Evolutionary conservation across 2,329 filamentous ascomycete genomes (phyloP), one percentile per base, ranked within the genome.

Genomic region (Fusarium mangiferae): DNA sequence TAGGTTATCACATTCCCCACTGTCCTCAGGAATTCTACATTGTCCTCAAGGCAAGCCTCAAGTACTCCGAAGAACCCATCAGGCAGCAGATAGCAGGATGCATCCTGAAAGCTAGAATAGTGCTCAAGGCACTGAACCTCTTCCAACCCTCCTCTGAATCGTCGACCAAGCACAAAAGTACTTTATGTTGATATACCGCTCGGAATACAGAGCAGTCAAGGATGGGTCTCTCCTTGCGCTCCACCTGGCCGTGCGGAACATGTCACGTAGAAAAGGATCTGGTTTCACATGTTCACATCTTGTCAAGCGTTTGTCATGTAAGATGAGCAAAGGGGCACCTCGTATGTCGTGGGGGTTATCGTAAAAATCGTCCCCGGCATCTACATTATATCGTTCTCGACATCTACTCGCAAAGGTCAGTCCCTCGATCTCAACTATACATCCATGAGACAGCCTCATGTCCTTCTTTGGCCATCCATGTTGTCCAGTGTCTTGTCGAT

Each of bases 131-230:
- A 82, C 66, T 39, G 26, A 56, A 63, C 49, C 70, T 68, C 64
- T 51, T 56, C 70, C 62, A 62, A 59, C 82, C 81, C 78, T 58
- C 75, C 81, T 75, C 72, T 72, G 68, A 74, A 66, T 69, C 74
- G 66, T 78, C 77, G 78, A 78, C 30, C 33, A 68, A 67, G 72
- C 49, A 75, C 65, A 12, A 7, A 65, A 48, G 62, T 68, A 62
- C 70, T 69, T 59, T 30, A 42, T 66, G 74, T 89, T 85, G 72
- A 87, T 92, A 71, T 92, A 89, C 90, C 90, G 90, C 90, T 91
- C 90, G 89, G 90, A 92, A 92, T 92, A 92, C 90, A 92, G 89
- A 91, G 90, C 87, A 86, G 84, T 87, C 90, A 92, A 92, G 90
- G 90, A 92, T 90, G 84, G 85, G 81, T 90, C 90, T 92, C 89